These are phyloP conservation scores for Malassezia psittaci DNA, from an alignment of 1,284 basidiomycete genomes.

Conservation along the genomic window DNA sequence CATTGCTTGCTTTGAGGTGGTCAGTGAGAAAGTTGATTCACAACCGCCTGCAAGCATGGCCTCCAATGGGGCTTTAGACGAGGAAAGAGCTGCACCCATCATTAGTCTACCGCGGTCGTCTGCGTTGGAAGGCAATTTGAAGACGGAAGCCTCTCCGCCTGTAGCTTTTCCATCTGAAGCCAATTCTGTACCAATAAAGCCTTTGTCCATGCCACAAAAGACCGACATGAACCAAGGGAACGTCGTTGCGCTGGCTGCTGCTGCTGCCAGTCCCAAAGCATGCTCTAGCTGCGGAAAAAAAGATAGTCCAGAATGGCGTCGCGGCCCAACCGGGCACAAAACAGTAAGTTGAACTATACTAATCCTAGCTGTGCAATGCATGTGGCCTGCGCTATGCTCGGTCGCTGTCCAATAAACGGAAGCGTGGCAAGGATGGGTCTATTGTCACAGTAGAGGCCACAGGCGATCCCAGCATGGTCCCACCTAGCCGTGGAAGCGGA, in stretches of 20 bases:
- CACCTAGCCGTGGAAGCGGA: constrained; percentile 32
- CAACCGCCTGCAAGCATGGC: background rate
- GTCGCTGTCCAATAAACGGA: constrained; percentile 32
- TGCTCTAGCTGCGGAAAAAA: constrained; percentile 49
- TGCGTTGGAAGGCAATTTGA: background rate
- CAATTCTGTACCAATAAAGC: too few relatives aligned
- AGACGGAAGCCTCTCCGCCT: background rate
- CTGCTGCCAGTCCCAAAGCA: constrained; percentile 21
- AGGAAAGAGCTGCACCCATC: background rate
- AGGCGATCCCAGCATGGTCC: constrained; percentile 29
- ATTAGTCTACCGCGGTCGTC: too few relatives aligned
- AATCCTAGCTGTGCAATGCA: constrained; percentile 35
- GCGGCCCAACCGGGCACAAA: constrained; percentile 50
- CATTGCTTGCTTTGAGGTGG: constrained; percentile 51
- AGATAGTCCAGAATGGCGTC: constrained; percentile 85
- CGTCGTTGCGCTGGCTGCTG: constrained; percentile 18
- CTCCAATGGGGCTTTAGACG: background rate
- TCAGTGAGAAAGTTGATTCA: constrained; percentile 6
- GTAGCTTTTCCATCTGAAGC: too few relatives aligned
- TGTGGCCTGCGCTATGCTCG: constrained; percentile 44
- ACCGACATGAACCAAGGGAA: background rate
- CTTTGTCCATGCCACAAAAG: too few relatives aligned
- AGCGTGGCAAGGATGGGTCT: constrained; percentile 31
- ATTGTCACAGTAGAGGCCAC: constrained; percentile 30
- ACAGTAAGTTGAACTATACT: constrained; percentile 15